phyloP scores from a whole-genome alignment of 140 eudicot genomes.

The Bidens hawaiensis region DNA sequence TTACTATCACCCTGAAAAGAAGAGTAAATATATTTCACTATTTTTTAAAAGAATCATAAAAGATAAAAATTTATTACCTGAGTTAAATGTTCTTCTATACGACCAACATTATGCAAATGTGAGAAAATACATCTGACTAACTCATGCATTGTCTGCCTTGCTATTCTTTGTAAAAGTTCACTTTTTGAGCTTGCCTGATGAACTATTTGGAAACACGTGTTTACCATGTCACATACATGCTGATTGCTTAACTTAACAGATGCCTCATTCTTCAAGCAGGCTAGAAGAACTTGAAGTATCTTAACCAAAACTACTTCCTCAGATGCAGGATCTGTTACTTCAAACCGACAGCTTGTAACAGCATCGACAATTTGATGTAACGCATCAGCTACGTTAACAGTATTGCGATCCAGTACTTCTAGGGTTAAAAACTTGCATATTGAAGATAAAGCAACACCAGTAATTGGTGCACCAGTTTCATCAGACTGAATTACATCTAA shows the following conservation, averaged over 20 bases:
- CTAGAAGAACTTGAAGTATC: constrained; percentile 75
- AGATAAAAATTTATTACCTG: constrained; percentile 16
- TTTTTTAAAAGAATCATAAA: background rate
- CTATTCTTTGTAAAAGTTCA: constrained; percentile 71
- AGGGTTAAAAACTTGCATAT: constrained; percentile 65
- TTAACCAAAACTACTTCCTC: constrained; percentile 82
- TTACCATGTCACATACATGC: constrained; percentile 80
- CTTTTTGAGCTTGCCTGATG: constrained; percentile 78
- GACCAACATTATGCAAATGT: constrained; percentile 49
- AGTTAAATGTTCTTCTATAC: background rate
- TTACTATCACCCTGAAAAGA: constrained; percentile 19
- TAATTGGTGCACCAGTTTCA: constrained; percentile 82
- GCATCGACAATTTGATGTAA: constrained; percentile 70
- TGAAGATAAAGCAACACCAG: constrained; percentile 77
- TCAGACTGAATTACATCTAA: constrained; percentile 71
- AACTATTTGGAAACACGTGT: constrained; percentile 73
- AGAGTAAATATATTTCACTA: background rate
- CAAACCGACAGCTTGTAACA: constrained; percentile 79
- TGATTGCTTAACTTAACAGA: constrained; percentile 69
- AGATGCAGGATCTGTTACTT: constrained; percentile 89
- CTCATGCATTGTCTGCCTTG: constrained; percentile 81
- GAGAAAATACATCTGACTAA: constrained; percentile 72
- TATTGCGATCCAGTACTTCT: constrained; percentile 55
- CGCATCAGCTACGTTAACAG: constrained; percentile 57
- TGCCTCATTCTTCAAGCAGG: constrained; percentile 74